Base-by-base conservation (phyloP, 2,329 filamentous ascomycete species). In the Colletotrichum lentis region DNA sequence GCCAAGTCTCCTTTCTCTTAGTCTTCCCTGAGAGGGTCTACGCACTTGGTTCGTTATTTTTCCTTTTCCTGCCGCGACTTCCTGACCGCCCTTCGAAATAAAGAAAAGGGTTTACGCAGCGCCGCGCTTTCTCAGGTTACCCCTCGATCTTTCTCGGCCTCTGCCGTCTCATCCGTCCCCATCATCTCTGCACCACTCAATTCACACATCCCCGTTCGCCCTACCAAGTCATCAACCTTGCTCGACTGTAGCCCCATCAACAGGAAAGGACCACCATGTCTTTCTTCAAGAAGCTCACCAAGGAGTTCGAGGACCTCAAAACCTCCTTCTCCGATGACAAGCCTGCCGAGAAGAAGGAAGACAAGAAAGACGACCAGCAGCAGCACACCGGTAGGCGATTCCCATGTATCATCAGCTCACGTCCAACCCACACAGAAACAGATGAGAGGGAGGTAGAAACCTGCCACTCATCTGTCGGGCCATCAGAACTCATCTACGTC, bases 281-380 rank as follows among this genome's bases (percentile, higher is more conserved):
- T 43, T 82, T 82, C 73, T 79, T 82, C 73, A 80, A 79, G 70
- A 81, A 81, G 72, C 72, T 82, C 55, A 76, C 77, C 66, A 76
- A 80, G 71, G 76, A 81, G 71, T 78, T 83, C 49, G 82, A 86
- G 73, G 80, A 81, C 72, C 77, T 86, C 62, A 80, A 78, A 58
- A 78, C 85, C 72, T 82, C 81, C 53, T 69, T 72, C 68, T 70
- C 68, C 35, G 80, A 80, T 58, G 79, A 78, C 58, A 76, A 79
- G 71, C 74, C 74, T 47, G 56, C 65, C 63, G 67, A 68, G 39
- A 64, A 73, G 41, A 67, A 72, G 63, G 69, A 73, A 41, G 68
- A 53, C 60, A 69, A 73, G 39, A 64, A 75, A 62, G 47, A 70
- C 35, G 39, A 35, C 27, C 64, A 73, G 65, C 70, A 75, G 68